Percentiles rank a stretch among this genome's conserved stretches.
phyloP scores from a whole-genome alignment of 2,329 filamentous ascomycete genomes.

The Pezizomycotina sp. region DNA sequence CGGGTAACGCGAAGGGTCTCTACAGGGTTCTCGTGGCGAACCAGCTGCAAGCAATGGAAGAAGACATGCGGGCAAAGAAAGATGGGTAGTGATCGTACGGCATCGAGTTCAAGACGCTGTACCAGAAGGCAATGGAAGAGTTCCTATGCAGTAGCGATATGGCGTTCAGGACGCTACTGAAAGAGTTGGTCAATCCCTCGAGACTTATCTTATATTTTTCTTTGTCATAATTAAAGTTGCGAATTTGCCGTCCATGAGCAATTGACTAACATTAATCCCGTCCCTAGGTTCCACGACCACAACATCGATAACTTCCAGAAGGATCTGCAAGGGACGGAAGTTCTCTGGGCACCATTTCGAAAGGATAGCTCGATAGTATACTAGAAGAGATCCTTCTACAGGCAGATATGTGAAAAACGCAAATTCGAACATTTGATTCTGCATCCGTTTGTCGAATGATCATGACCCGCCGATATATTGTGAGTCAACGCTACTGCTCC shows the following conservation, averaged over 20 bases:
- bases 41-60: conserved; percentile 54
- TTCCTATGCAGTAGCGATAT: conserved; percentile 96
- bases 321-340: conserved; percentile 68
- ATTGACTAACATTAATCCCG: conserved; percentile 25
- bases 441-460: too few relatives aligned
- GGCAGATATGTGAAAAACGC: neutral
- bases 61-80: conserved; percentile 41
- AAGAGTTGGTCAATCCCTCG: conserved; percentile 47
- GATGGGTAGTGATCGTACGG: conserved; percentile 37
- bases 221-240: neutral
- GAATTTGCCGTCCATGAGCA: neutral
- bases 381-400: conserved; percentile 50
- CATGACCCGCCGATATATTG: too few relatives aligned
- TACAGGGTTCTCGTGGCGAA: conserved; percentile 76
- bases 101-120: conserved; percentile 78
- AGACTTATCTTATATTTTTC: neutral
- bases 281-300: conserved; percentile 70
- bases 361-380: conserved; percentile 79
- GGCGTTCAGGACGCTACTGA: conserved; percentile 80
- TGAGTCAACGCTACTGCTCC: too few relatives aligned
- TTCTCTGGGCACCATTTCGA: conserved; percentile 68
- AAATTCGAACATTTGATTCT: too few relatives aligned
- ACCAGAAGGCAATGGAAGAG: conserved; percentile 88
- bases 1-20: conserved; percentile 77
- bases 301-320: conserved; percentile 87